A percentile compares a stretch with the other conserved stretches of the same genome.
phyloP scores from a whole-genome alignment of 306 rosid species.

The Senna tora region DNA sequence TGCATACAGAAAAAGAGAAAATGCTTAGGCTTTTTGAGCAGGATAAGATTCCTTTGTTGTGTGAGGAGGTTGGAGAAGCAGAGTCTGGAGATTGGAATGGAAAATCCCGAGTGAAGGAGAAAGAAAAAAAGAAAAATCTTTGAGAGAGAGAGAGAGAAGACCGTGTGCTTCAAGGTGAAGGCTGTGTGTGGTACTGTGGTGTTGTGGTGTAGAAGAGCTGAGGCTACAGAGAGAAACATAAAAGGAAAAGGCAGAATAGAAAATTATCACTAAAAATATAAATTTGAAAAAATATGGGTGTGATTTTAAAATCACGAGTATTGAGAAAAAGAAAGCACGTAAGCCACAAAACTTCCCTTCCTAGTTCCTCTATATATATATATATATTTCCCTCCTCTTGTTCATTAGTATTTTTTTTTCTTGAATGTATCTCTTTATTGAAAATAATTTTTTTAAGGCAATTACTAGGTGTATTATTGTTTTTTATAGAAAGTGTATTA shows the following conservation, averaged over 20 bases:
- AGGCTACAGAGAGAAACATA: constrained; percentile 9
- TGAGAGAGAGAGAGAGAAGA: constrained; percentile 36
- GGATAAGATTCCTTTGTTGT: constrained; percentile 29
- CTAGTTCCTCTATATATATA: too few species aligned
- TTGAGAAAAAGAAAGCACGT: too few species aligned
- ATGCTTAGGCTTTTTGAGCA: constrained; percentile 24
- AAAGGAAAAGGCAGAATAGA: constrained; percentile 10
- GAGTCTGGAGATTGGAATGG: constrained; percentile 30
- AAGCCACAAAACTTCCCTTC: too few species aligned
- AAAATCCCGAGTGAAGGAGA: constrained; percentile 14
- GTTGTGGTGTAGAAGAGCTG: too few species aligned
- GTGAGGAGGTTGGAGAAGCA: constrained; percentile 29
- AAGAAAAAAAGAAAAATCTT: constrained; percentile 34
- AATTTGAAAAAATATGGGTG: constrained; percentile 5
- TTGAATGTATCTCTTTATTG: too few species aligned
- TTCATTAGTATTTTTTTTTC: too few species aligned
- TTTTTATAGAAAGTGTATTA: too few species aligned
- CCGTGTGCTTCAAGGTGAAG: constrained; percentile 45
- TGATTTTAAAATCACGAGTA: neutral
- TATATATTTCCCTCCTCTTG: too few species aligned
- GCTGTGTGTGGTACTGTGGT: constrained; percentile 36
- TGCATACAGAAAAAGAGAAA: constrained; percentile 10
- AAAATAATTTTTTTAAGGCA: too few species aligned
- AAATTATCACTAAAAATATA: neutral
- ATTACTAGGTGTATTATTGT: too few species aligned